Percentiles rank a stretch among this genome's conserved stretches.
phyloP scores from a whole-genome alignment of 2,329 filamentous ascomycete species.

The Colletotrichum shisoi region DNA sequence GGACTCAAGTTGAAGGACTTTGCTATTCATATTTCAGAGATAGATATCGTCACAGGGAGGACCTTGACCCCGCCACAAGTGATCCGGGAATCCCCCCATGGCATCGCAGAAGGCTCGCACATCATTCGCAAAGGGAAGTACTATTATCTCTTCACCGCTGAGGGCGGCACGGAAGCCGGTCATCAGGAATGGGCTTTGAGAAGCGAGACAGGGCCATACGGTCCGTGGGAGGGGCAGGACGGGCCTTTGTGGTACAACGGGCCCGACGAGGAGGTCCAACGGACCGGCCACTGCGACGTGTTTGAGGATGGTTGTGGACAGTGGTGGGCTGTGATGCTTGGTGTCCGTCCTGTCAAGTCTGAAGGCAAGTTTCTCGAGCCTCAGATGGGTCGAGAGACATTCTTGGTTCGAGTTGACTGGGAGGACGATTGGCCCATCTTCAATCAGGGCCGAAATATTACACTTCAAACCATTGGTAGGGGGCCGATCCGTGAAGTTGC shows the following conservation, averaged over 20 bases:
- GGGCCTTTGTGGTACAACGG: constrained; percentile 59
- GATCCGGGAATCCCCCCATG: constrained; percentile 51
- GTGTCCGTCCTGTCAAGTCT: constrained; percentile 51
- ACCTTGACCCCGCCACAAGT: constrained; percentile 49
- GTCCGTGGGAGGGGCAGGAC: constrained; percentile 59
- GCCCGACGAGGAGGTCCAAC: constrained; percentile 57
- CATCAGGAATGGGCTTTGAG: constrained; percentile 63
- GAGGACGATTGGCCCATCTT: constrained; percentile 61
- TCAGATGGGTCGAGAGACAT: constrained; percentile 58
- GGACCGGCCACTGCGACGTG: constrained; percentile 60
- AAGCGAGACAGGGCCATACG: constrained; percentile 53
- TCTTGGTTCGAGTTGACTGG: constrained; percentile 60
- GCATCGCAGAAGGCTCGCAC: constrained; percentile 55
- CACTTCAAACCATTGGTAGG: constrained; percentile 49
- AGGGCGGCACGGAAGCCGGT: constrained; percentile 56
- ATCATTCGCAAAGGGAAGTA: constrained; percentile 48
- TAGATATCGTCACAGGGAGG: constrained; percentile 53
- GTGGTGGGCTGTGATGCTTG: constrained; percentile 60
- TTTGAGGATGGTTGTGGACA: constrained; percentile 55
- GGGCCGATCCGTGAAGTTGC: constrained; percentile 40
- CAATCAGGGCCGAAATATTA: constrained; percentile 56
- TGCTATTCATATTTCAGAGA: constrained; percentile 56
- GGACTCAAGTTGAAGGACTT: constrained; percentile 59
- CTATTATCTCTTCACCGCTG: constrained; percentile 54
- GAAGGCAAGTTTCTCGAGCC: constrained; percentile 49